Evolutionary conservation across 768 basidiomycete species (phyloP), one percentile per base, ranked within the genome.

Genomic region (Rossbeevera mucosa): DNA sequence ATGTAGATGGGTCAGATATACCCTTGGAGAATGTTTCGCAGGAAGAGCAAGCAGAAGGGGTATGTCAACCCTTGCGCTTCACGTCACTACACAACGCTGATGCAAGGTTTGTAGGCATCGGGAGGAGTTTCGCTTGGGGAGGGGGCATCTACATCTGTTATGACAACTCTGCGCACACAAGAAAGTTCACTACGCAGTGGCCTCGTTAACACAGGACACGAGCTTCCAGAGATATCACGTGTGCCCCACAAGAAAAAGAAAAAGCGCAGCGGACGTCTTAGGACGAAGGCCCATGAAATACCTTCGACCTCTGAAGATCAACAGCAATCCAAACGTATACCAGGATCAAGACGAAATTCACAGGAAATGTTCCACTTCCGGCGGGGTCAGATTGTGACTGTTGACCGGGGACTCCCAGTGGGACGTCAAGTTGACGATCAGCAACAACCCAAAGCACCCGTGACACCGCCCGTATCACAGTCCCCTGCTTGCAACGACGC

Each of bases 311-410:
- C 48, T 14, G 22, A 31, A 9, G 20, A 21, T 2, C 42, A 21
- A 13, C 51, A 52, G 14, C 41, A 44, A 12, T 5, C 1, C 9
- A 42, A 43, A 40, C 49, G 26, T 4, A 26, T 1, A 5, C 5
- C 5, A 12, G 46, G 31, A 9, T 8, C 12, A 2, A 52, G 26
- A 21, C 18, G 13, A 3, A 33, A 5, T n/a, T 4, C 42, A 0
- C 28, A 20, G 12, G 21, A 21, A 12, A 63, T 24, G 20, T 53
- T 52, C 18, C 55, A 61, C 21, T 42, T 64, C 6, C 55, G 50
- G 46, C 52, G 48, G 2, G 63, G 64, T 0, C 54, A 52, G 36
- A 28, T 66, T 2, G 64, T 64, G 6, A 11, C 33, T 2, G 3
- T 54, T 6, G 42, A 38, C 5, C 20, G 38, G 24, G 50, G 26